These are phyloP conservation scores for Leavenworthia alabamica DNA, from an alignment of 345 rosid species.

Conservation along the genomic window DNA sequence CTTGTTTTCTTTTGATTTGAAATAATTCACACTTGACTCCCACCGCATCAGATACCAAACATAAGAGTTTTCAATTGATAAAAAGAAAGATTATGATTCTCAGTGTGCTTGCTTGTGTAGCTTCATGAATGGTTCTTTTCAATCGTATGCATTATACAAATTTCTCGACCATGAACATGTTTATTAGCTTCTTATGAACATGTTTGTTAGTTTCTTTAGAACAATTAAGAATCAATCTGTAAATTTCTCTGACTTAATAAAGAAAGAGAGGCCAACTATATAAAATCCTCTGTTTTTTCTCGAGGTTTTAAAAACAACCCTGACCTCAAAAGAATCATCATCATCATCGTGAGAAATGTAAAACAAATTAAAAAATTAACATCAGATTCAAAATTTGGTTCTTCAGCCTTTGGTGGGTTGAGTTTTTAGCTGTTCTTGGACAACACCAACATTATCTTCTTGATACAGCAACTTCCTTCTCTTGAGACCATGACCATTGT, in stretches of 20 bases:
- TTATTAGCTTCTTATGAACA: background rate
- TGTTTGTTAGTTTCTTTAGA: too few species aligned
- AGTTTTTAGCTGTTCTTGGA: conserved; percentile 41
- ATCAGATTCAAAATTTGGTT: background rate
- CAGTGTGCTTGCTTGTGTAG: background rate
- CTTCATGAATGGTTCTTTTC: background rate
- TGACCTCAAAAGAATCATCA: conserved; percentile 13
- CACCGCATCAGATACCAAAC: background rate
- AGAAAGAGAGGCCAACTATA: background rate
- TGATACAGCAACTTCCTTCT: conserved; percentile 59
- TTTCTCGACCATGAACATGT: background rate
- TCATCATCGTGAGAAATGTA: background rate
- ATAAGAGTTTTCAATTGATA: background rate
- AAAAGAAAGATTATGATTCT: background rate
- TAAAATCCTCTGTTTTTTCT: background rate
- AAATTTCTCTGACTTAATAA: background rate
- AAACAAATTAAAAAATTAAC: conserved; percentile 11
- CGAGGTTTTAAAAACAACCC: background rate
- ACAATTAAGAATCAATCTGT: conserved; percentile 9
- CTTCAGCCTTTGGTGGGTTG: conserved; percentile 38
- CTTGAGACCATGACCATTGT: conserved; percentile 62
- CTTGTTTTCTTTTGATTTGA: background rate
- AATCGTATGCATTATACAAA: background rate
- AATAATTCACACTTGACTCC: background rate
- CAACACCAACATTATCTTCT: conserved; percentile 44